phyloP scores from a whole-genome alignment of 441 rosid species.

The Gossypium trilobum region DNA sequence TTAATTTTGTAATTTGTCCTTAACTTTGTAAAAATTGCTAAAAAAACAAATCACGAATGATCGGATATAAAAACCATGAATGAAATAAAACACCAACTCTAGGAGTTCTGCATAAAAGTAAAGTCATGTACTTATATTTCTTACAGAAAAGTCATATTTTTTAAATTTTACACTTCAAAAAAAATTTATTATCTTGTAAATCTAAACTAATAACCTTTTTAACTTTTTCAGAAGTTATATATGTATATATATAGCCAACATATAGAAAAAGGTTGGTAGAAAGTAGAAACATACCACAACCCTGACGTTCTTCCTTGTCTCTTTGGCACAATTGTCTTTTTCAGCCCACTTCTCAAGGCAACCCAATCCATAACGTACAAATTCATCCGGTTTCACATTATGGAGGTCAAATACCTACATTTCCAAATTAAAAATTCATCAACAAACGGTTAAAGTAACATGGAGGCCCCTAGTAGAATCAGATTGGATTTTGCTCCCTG shows the following conservation, averaged over 20 bases:
- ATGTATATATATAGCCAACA: background rate
- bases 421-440: constrained; percentile 13
- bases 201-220: background rate
- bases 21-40: background rate
- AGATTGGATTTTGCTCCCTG: no score
- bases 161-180: background rate
- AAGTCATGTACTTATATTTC: background rate
- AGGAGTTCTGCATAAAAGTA: background rate
- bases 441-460: background rate
- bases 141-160: background rate
- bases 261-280: background rate
- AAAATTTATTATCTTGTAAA: background rate
- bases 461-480: no score
- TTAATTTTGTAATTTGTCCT: background rate
- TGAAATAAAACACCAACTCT: background rate
- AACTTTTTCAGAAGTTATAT: background rate
- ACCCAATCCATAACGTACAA: constrained; percentile 68
- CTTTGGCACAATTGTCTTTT: constrained; percentile 59
- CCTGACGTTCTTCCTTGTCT: constrained; percentile 63
- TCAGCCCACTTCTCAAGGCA: constrained; percentile 64
- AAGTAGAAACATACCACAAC: constrained; percentile 49
- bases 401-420: constrained; percentile 69
- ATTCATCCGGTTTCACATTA: constrained; percentile 72
- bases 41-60: background rate
- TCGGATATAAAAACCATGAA: background rate